phyloP scores from a whole-genome alignment of 805 yeast genomes.

The Yamadazyma takamatsuzukensis region DNA sequence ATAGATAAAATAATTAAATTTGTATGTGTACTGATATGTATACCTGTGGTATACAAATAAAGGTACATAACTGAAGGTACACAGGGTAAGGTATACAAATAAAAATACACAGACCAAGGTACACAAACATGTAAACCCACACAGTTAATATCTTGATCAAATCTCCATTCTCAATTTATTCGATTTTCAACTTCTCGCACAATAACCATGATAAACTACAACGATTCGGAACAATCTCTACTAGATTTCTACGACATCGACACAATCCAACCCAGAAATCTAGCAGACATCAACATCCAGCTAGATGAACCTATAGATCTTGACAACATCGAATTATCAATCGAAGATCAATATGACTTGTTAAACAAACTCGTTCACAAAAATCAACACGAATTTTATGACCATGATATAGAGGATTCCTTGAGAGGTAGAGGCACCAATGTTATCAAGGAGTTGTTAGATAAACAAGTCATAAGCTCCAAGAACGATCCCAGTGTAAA shows the following conservation, averaged over 20 bases:
- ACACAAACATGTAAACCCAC: too few species aligned
- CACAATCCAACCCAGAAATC: slow-evolving; percentile 19
- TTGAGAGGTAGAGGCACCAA: slow-evolving; percentile 27
- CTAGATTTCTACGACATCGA: slow-evolving; percentile 26
- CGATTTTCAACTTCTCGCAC: too few species aligned
- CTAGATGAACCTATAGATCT: slow-evolving; percentile 12
- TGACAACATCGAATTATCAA: slow-evolving; percentile 19
- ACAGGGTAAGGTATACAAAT: too few species aligned
- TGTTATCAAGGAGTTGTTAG: slow-evolving; percentile 23
- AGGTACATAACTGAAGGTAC: too few species aligned
- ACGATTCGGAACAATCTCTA: slow-evolving; percentile 25
- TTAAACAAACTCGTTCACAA: slow-evolving; percentile 23
- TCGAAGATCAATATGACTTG: slow-evolving; percentile 28
- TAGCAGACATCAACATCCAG: slow-evolving; percentile 14
- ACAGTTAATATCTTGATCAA: too few species aligned
- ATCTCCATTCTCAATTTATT: too few species aligned
- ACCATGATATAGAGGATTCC: slow-evolving; percentile 31
- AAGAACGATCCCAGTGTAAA: slow-evolving; percentile 26
- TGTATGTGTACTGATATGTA: too few species aligned
- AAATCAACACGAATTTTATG: slow-evolving; percentile 8
- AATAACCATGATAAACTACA: slow-evolving; percentile 30
- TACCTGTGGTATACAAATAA: too few species aligned
- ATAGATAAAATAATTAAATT: too few species aligned
- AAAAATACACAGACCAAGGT: too few species aligned
- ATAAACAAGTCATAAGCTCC: slow-evolving; percentile 20